These are phyloP conservation scores for Melaleuca quinquenervia DNA, from an alignment of 345 rosid species.

Conservation along the genomic window DNA sequence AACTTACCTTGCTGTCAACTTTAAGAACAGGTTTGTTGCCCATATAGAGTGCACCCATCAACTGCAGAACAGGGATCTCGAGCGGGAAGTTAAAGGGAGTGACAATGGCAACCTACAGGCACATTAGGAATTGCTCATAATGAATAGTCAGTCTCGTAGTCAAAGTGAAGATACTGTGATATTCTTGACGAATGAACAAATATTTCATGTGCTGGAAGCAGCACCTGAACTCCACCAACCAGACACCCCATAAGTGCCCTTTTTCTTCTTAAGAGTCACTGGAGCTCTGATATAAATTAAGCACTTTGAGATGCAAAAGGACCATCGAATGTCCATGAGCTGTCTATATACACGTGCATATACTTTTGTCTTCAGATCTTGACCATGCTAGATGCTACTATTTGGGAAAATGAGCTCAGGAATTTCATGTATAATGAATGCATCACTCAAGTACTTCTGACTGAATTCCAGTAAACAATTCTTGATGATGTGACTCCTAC, in stretches of 20 bases:
- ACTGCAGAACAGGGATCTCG: constrained; percentile 93
- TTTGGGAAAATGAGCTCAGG: background rate
- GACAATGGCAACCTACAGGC: constrained; percentile 73
- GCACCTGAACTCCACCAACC: background rate
- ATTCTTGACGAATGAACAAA: background rate
- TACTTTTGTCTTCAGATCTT: background rate
- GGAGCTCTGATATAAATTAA: background rate
- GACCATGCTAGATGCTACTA: background rate
- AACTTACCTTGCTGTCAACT: constrained; percentile 88
- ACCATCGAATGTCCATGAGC: background rate
- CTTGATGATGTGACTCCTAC: background rate
- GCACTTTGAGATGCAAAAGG: background rate
- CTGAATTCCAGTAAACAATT: background rate
- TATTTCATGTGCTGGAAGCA: background rate
- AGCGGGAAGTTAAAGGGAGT: constrained; percentile 97
- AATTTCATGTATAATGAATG: background rate
- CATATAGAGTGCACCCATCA: constrained; percentile 98
- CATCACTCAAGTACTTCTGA: background rate
- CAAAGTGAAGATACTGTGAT: background rate
- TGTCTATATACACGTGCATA: background rate
- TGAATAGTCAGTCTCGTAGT: background rate
- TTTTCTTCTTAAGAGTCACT: background rate
- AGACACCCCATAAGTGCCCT: background rate
- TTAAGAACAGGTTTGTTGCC: constrained; percentile 94
- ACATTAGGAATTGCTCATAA: background rate